Conservation (phyloP, 2,329 filamentous ascomycete species). For the Ascochyta rabiei region DNA sequence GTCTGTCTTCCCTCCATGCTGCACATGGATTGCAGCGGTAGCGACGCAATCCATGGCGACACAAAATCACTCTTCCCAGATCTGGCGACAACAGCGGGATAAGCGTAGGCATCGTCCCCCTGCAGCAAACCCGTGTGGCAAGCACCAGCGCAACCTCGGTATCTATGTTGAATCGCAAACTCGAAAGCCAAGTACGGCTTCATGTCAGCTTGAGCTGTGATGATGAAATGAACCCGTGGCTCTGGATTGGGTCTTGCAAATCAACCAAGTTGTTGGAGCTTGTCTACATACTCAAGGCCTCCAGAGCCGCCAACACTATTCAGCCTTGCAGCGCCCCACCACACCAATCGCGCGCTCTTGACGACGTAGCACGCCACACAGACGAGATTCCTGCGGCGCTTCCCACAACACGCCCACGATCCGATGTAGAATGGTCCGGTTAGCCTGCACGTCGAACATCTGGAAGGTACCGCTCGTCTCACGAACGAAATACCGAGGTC, state of each 20-base stretch:
- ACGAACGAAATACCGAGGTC: neutral
- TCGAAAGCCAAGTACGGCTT: no score
- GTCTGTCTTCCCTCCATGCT: neutral
- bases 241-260: neutral
- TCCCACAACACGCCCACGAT: neutral
- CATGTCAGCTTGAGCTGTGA: neutral
- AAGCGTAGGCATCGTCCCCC: neutral
- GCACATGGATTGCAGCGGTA: constrained; percentile 4
- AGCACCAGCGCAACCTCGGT: neutral
- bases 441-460: neutral
- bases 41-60: neutral
- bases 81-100: constrained; percentile 5
- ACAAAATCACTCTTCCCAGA: constrained; percentile 10
- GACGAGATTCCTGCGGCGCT: neutral
- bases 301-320: neutral
- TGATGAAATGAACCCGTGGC: neutral
- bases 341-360: constrained; percentile 4
- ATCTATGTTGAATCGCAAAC: neutral
- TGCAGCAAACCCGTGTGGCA: neutral
- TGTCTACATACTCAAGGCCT: neutral
- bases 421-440: neutral
- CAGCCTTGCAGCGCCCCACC: constrained; percentile 1
- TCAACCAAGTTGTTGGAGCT: neutral
- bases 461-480: neutral
- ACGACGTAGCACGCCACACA: constrained; percentile 1